These are phyloP conservation scores for Ophiostoma australiae DNA, from an alignment of 2,329 filamentous ascomycete species.

Conservation along the genomic window DNA sequence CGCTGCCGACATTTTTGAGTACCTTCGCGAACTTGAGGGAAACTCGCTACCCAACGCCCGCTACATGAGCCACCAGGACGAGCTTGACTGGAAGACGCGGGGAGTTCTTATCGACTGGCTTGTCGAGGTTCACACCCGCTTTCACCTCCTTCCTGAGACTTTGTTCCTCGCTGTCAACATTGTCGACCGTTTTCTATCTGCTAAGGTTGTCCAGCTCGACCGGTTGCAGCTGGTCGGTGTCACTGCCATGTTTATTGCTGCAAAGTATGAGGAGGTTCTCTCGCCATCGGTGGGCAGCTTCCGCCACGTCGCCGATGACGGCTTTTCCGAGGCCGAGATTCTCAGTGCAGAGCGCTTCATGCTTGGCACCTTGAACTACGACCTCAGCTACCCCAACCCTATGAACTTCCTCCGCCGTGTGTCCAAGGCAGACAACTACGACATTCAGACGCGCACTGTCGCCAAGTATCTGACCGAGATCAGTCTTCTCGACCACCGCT, in stretches of 20 bases:
- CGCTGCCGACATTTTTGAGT: conserved; percentile 94
- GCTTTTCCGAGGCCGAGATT: conserved; percentile 92
- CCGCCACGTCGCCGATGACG: conserved; percentile 92
- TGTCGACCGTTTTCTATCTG: conserved; percentile 93
- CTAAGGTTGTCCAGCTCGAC: conserved; percentile 92
- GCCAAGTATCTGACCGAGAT: conserved; percentile 99
- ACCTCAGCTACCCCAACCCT: conserved; percentile 96
- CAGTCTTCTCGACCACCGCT: conserved; percentile 87
- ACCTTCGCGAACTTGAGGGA: conserved; percentile 80
- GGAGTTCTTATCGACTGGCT: conserved; percentile 97
- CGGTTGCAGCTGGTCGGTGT: conserved; percentile 94
- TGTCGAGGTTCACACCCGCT: conserved; percentile 95
- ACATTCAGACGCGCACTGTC: conserved; percentile 93
- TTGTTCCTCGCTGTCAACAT: conserved; percentile 97
- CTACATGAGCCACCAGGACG: conserved; percentile 92
- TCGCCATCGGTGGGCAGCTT: conserved; percentile 97
- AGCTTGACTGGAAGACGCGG: conserved; percentile 97
- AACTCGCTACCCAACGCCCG: conserved; percentile 76
- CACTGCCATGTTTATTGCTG: conserved; percentile 98
- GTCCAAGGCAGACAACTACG: conserved; percentile 98
- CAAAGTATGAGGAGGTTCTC: conserved; percentile 97
- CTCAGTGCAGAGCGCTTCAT: conserved; percentile 95
- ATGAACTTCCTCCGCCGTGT: conserved; percentile 99
- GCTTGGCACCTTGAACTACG: conserved; percentile 85
- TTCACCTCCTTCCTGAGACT: conserved; percentile 91